phyloP scores from a whole-genome alignment of 2,329 filamentous ascomycete species.

The Rhynchosporium agropyri region DNA sequence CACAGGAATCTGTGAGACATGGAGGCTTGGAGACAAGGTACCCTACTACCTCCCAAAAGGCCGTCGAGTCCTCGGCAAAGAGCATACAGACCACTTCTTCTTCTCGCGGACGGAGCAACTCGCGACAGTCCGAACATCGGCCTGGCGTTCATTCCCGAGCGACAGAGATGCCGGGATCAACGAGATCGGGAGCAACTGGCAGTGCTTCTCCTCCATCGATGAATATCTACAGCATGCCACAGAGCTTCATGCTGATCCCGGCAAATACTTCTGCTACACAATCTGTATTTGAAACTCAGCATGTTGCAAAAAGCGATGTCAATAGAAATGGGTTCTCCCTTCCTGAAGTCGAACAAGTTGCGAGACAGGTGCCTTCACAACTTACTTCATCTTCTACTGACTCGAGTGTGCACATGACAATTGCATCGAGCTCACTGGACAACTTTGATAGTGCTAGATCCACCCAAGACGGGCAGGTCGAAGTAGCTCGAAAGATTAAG shows the following conservation, averaged over 20 bases:
- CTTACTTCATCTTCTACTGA: background rate
- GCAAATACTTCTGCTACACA: background rate
- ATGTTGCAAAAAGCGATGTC: background rate
- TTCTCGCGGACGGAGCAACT: background rate
- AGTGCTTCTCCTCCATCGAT: background rate
- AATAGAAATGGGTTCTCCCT: background rate
- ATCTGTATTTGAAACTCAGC: background rate
- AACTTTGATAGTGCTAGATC: conserved; percentile 30
- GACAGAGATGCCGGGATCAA: background rate
- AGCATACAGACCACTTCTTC: background rate
- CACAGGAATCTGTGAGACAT: conserved; percentile 21
- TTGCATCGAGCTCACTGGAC: conserved; percentile 24
- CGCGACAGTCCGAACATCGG: background rate
- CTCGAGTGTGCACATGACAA: conserved; percentile 14
- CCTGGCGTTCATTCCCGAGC: background rate
- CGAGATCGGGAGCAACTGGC: background rate
- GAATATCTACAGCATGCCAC: background rate
- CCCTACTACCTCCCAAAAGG: background rate
- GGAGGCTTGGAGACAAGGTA: conserved; percentile 21
- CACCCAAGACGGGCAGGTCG: conserved; percentile 17
- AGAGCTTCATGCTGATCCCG: conserved; percentile 15
- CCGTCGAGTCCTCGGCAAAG: conserved; percentile 2
- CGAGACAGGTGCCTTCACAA: background rate
- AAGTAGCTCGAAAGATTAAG: conserved; percentile 23
- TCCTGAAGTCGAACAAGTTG: background rate